phyloP scores from a whole-genome alignment of 345 rosid species.

The Citrus hindsii region DNA sequence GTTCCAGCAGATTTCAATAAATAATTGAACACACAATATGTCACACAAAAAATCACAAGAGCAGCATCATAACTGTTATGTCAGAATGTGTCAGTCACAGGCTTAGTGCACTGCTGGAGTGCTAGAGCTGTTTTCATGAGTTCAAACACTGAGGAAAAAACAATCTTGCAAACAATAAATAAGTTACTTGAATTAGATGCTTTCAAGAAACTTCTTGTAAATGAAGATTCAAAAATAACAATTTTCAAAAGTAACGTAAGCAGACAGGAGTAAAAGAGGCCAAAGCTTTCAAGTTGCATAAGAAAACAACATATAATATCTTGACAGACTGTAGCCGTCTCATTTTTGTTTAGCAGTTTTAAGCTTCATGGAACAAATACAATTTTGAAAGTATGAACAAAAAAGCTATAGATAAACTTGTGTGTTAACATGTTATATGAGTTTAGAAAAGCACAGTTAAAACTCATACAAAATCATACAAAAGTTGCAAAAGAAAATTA shows the following conservation, averaged over 20 bases:
- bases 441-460: background rate
- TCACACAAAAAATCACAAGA: background rate
- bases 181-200: background rate
- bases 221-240: background rate
- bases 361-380: background rate
- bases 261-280: background rate
- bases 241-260: background rate
- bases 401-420: background rate
- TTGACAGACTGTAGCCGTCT: background rate
- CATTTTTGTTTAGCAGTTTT: background rate
- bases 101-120: background rate
- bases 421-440: background rate
- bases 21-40: background rate
- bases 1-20: background rate
- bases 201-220: background rate
- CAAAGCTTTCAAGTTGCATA: background rate
- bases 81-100: background rate
- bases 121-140: background rate
- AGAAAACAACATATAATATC: background rate
- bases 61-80: background rate
- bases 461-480: background rate
- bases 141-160: background rate
- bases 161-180: background rate
- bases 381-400: background rate
- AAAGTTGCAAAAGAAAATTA: constrained; percentile 7